phyloP scores from a whole-genome alignment of 768 basidiomycete genomes.

The Leucocoprinus birnbaumii region DNA sequence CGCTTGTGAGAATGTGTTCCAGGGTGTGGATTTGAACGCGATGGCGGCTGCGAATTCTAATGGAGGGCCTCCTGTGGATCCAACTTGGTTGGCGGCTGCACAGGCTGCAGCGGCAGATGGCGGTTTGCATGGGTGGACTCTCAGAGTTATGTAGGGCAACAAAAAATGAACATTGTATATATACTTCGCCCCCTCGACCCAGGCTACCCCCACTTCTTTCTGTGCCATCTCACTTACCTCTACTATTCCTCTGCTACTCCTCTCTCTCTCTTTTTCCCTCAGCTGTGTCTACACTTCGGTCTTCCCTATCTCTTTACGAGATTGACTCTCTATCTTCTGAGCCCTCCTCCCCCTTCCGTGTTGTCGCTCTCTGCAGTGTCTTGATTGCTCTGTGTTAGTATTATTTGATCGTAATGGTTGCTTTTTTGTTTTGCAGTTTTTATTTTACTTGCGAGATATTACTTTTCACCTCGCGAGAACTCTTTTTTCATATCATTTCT shows the following conservation, averaged over 20 bases:
- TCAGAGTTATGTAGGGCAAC: constrained; percentile 66
- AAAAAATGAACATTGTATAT: background rate
- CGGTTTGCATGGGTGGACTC: constrained; percentile 73
- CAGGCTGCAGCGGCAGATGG: constrained; percentile 67
- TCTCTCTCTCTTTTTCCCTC: background rate
- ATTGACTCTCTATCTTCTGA: background rate
- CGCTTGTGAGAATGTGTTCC: constrained; percentile 79
- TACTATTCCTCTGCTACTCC: constrained; percentile 16
- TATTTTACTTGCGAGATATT: constrained; percentile 12
- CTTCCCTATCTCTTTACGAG: background rate
- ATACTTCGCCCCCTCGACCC: background rate
- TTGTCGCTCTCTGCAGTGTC: constrained; percentile 7
- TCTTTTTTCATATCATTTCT: constrained; percentile 17
- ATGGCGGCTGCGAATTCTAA: constrained; percentile 42
- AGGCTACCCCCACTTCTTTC: background rate
- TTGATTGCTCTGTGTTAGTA: constrained; percentile 15
- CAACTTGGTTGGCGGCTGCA: constrained; percentile 73
- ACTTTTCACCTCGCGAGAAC: background rate
- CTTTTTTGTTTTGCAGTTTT: constrained; percentile 20
- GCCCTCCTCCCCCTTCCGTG: background rate
- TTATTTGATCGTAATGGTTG: constrained; percentile 18
- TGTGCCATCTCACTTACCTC: constrained; percentile 1
- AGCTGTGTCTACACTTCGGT: background rate
- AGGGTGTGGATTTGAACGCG: constrained; percentile 58
- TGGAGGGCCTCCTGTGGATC: constrained; percentile 47